phyloP scores from a whole-genome alignment of 306 rosid genomes.

The Casuarina glauca region DNA sequence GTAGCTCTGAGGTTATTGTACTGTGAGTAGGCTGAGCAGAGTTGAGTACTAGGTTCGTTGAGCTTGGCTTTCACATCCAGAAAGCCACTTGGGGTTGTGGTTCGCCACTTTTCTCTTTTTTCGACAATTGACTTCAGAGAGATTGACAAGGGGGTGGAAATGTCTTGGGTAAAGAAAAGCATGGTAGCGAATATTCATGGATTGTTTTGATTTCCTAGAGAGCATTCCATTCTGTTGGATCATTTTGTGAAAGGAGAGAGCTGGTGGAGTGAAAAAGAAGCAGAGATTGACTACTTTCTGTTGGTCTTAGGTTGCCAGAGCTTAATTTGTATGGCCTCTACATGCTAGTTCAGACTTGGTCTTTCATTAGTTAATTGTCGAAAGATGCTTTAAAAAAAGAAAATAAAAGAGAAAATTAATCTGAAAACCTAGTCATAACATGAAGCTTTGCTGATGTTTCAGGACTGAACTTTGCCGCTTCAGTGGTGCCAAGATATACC shows the following conservation, averaged over 20 bases:
- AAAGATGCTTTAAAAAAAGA: neutral
- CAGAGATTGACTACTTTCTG: no score
- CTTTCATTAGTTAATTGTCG: no score
- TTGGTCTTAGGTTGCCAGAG: no score
- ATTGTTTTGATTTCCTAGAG: neutral
- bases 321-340: no score
- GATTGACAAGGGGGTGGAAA: no score
- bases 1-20: neutral
- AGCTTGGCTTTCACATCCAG: neutral
- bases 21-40: neutral
- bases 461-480: slow-evolving; percentile 90
- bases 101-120: no score
- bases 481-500: slow-evolving; percentile 91
- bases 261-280: no score
- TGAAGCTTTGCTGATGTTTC: slow-evolving; percentile 17
- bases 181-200: no score
- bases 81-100: neutral
- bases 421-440: neutral
- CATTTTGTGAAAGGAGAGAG: no score
- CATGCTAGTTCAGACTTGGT: no score
- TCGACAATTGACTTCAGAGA: no score
- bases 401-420: neutral
- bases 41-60: neutral
- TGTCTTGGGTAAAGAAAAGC: no score
- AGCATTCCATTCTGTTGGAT: neutral